These are phyloP conservation scores for Eucalyptus viminalis DNA, from an alignment of 345 rosid species.

Conservation along the genomic window DNA sequence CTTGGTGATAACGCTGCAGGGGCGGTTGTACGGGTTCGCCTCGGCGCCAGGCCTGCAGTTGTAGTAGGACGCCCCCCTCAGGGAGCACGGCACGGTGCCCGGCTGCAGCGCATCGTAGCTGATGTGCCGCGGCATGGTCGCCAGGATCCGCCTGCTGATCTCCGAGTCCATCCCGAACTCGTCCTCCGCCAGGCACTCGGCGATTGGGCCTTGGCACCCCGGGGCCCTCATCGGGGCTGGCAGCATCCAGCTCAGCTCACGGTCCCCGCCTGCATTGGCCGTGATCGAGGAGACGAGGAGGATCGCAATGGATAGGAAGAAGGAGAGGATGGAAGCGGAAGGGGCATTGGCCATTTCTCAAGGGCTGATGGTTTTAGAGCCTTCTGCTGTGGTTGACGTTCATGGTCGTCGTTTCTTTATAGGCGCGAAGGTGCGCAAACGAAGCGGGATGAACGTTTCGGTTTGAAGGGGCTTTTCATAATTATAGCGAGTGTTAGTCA, in stretches of 20 bases:
- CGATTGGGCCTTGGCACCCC: constrained; percentile 42
- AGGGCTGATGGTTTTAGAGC: not conserved
- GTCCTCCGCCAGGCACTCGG: constrained; percentile 35
- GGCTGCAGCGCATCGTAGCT: constrained; percentile 62
- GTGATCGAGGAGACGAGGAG: constrained; percentile 2
- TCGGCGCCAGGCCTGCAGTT: constrained; percentile 63
- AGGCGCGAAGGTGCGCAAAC: not conserved
- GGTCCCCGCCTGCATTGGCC: constrained; percentile 4
- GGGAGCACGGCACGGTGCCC: constrained; percentile 63
- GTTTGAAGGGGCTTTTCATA: not conserved
- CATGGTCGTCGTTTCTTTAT: not conserved
- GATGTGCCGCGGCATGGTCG: constrained; percentile 37
- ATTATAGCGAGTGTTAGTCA: not conserved
- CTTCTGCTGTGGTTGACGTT: not conserved
- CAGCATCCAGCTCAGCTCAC: constrained; percentile 21
- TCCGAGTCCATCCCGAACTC: constrained; percentile 51
- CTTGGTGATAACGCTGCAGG: constrained; percentile 57
- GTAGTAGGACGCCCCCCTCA: constrained; percentile 75
- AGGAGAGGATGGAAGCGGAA: not conserved
- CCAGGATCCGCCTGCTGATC: constrained; percentile 53
- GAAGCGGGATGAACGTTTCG: not conserved
- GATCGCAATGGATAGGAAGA: not conserved
- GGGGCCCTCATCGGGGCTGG: not conserved
- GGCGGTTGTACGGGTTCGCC: constrained; percentile 76
- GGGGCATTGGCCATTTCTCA: not conserved